Evolutionary conservation across 306 rosid species (phyloP).

Genomic region (Glycine latifolia): DNA sequence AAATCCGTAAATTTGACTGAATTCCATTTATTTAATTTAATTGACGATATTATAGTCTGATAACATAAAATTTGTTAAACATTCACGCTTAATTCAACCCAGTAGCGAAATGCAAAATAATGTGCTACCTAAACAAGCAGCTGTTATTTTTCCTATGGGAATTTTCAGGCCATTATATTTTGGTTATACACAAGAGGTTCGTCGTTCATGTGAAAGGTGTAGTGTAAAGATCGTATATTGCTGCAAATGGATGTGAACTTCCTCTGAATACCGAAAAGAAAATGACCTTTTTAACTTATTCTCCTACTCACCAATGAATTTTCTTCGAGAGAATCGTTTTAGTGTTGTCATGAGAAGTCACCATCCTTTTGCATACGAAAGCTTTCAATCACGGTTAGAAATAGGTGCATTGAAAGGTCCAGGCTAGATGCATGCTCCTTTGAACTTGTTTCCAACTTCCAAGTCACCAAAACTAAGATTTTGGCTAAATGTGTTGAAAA

Average conservation of each 20-base stretch:
- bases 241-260: conserved; percentile 44
- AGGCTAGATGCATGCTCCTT: conserved; percentile 75
- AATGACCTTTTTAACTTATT: conserved; percentile 45
- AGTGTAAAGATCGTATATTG: conserved; percentile 39
- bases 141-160: neutral
- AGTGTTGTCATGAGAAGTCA: conserved; percentile 30
- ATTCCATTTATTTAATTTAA: neutral
- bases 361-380: conserved; percentile 45
- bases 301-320: conserved; percentile 27
- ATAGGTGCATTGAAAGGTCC: conserved; percentile 63
- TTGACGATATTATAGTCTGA: neutral
- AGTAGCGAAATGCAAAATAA: neutral
- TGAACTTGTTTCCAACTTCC: conserved; percentile 39
- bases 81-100: neutral
- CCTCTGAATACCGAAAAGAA: conserved; percentile 45
- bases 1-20: neutral
- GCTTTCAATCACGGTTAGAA: conserved; percentile 48
- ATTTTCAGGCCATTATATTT: neutral
- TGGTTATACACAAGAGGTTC: neutral
- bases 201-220: conserved; percentile 61
- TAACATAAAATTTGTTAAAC: neutral
- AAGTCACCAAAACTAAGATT: conserved; percentile 58
- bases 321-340: conserved; percentile 25
- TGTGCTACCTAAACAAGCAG: neutral
- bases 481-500: conserved; percentile 54